phyloP scores from a whole-genome alignment of 2,329 filamentous ascomycete genomes.

The Scedosporium boydii region DNA sequence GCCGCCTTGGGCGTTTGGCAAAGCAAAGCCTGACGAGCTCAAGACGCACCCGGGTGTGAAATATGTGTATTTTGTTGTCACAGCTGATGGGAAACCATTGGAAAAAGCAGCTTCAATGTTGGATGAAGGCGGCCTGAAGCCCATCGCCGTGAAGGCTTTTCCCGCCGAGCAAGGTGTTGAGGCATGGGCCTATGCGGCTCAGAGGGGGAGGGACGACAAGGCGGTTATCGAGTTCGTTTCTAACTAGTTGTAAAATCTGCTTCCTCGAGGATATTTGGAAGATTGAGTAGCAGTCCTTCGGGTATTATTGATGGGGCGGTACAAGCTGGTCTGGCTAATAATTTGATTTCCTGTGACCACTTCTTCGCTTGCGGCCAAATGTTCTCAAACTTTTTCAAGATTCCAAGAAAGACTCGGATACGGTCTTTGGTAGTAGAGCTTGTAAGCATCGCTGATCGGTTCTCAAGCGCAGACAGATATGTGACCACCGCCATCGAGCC shows the following conservation, averaged over 20 bases:
- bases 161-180: conserved; percentile 13
- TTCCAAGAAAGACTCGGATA: conserved; percentile 12
- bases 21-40: conserved; percentile 12
- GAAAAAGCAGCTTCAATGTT: conserved; percentile 12
- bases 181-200: conserved; percentile 16
- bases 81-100: conserved; percentile 13
- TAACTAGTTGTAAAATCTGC: background rate
- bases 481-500: conserved; percentile 12
- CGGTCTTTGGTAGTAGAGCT: conserved; percentile 8
- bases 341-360: conserved; percentile 10
- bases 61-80: conserved; percentile 21
- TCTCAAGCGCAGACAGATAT: conserved; percentile 11
- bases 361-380: conserved; percentile 12
- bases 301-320: too few species aligned
- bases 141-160: conserved; percentile 15
- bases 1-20: conserved; percentile 20
- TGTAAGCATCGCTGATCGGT: conserved; percentile 6
- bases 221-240: conserved; percentile 17
- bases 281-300: background rate
- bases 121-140: conserved; percentile 13
- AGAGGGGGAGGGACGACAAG: conserved; percentile 16
- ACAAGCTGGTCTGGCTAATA: conserved; percentile 9
- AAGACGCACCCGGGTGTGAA: conserved; percentile 12
- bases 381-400: conserved; percentile 9
- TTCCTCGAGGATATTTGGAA: background rate